These are phyloP conservation scores for Calonectria henricotiae DNA, from an alignment of 2,329 filamentous ascomycete species.

Conservation along the genomic window DNA sequence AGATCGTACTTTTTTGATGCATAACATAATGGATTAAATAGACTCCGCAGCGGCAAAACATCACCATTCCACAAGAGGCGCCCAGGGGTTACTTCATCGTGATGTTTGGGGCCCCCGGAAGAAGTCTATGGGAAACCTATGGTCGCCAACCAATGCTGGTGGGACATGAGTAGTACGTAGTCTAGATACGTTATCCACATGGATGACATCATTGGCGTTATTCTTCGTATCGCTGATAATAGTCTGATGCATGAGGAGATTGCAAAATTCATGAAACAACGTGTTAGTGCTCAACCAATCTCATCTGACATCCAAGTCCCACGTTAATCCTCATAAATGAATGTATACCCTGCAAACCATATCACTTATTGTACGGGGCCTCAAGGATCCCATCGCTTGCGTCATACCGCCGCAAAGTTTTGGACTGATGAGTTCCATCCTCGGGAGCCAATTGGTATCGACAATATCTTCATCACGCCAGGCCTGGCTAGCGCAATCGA, in stretches of 20 bases:
- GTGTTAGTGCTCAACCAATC: neutral
- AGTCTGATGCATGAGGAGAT: conserved; percentile 17
- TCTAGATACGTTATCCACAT: too few relatives aligned
- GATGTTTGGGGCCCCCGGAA: conserved; percentile 20
- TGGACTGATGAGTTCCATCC: neutral
- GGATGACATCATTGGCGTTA: neutral
- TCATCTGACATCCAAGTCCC: neutral
- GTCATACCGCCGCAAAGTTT: neutral
- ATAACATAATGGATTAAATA: too few relatives aligned
- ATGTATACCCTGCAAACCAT: neutral
- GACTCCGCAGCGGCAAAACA: neutral
- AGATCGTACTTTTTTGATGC: too few relatives aligned
- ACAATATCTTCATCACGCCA: conserved; percentile 8
- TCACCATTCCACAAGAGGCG: neutral
- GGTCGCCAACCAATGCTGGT: conserved; percentile 9
- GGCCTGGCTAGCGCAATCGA: conserved; percentile 14
- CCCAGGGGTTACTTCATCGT: neutral
- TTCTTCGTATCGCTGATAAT: conserved; percentile 16
- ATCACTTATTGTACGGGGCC: conserved; percentile 17
- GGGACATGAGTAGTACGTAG: neutral
- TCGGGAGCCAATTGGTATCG: neutral
- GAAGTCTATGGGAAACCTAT: conserved; percentile 16
- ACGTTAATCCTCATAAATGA: neutral
- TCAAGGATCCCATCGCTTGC: neutral
- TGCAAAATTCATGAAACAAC: neutral